Evolutionary conservation across 129 eudicot species (phyloP), one percentile per base, ranked within the genome.

Genomic region (Pittosporum tobira): DNA sequence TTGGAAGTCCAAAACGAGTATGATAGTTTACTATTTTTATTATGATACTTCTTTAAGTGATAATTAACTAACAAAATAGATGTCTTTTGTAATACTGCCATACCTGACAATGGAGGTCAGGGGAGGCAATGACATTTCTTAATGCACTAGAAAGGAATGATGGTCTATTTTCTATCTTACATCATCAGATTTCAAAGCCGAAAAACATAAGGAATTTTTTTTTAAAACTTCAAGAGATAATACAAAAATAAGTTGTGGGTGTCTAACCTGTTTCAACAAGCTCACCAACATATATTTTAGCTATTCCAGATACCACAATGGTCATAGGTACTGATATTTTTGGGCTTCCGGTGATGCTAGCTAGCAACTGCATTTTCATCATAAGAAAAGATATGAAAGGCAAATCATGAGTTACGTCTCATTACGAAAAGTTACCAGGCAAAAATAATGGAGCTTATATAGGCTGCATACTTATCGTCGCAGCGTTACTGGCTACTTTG

Each of bases 201-300:
- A 20, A 30, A 48, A 50, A 21, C 3, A 14, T 20, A 24, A 44
- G 5, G 18, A 70, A 31, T n/a, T n/a, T n/a, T n/a, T n/a, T n/a
- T n/a, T n/a, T n/a, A n/a, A n/a, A n/a, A n/a, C n/a, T n/a, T n/a
- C n/a, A n/a, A n/a, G n/a, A n/a, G n/a, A n/a, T n/a, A n/a, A n/a
- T n/a, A n/a, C n/a, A n/a, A n/a, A n/a, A n/a, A n/a, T n/a, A n/a
- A n/a, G n/a, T n/a, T n/a, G 24, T 6, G 14, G 38, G 20, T 29
- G 49, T 21, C 27, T 36, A 23, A 88, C 96, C 94, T 77, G 88
- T 83, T 74, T 91, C 94, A 46, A 91, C 82, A 31, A 91, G 83
- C 75, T 91, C 99, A 38, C 99, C 96, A 51, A 87, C 94, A 70
- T 87, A 91, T 80, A 91, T 87, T 63, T 91, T 91, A 40, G 96